Evolutionary conservation across 2,329 filamentous ascomycete genomes (phyloP), one percentile per base, ranked within the genome.

Genomic region (Tympanopsis confertula): DNA sequence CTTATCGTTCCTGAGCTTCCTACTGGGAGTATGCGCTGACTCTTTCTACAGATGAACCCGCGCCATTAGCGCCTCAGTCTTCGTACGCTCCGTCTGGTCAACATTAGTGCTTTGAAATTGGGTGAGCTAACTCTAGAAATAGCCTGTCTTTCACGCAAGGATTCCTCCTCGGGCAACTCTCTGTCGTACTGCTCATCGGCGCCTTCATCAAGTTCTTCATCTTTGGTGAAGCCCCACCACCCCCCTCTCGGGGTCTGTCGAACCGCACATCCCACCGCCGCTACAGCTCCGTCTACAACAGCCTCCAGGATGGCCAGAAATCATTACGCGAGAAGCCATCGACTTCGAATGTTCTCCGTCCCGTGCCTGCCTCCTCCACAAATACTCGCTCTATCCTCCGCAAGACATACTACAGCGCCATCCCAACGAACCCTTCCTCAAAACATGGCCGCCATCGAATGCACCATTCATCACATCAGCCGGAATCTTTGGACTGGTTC

Each of bases 121-220:
- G 24, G 10, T 28, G n/a, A 28, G 24, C 10, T n/a, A 10, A n/a
- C 24, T 28, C 10, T 10, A 28, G 24, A 7, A 17, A 3, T 44
- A 72, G 71, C 38, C 59, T 73, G 46, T 75, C 72, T 37, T 81
- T 80, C 55, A 78, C 73, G 3, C 73, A 79, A 48, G 77, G 78
- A 36, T 77, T 82, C 47, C 62, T 82, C 22, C 63, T 81, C 19
- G 78, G 78, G 19, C 78, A 82, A 50, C 65, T 82, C 39, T 77
- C 74, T 14, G 71, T 82, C 32, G 73, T 78, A 13, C 55, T 81
- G 19, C 59, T 82, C 35, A 72, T 82, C 42, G 76, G 77, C 52
- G 70, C 69, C 52, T 81, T 82, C 62, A 81, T 82, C 58, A 82
- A 82, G 50, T 82, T 82, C 68, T 82, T 82, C 67, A 81, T 82